Percentiles rank a stretch among this genome's conserved stretches.
Evolutionary conservation across 805 yeast genomes (phyloP).

Genomic region (Saturnispora quitensis): DNA sequence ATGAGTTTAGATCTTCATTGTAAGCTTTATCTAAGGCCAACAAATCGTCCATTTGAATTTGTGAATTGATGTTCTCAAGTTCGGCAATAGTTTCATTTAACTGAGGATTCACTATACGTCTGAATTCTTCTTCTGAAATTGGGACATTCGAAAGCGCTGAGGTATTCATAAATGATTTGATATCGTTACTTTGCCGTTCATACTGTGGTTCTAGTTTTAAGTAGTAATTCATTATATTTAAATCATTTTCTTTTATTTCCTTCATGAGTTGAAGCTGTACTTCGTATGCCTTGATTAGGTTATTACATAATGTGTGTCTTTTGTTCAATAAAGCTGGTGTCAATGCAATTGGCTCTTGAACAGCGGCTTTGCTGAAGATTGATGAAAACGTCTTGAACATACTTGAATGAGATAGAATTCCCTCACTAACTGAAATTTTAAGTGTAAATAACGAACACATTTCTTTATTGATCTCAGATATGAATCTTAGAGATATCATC

Average conservation of each 20-base stretch:
- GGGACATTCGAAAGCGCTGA: neutral
- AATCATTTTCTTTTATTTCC: neutral
- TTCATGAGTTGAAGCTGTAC: constrained; percentile 9
- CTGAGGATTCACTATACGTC: constrained; percentile 4
- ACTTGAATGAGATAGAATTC: neutral
- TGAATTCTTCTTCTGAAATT: constrained; percentile 7
- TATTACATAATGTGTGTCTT: constrained; percentile 7
- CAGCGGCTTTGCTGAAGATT: constrained; percentile 6
- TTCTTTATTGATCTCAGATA: neutral
- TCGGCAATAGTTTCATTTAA: constrained; percentile 10
- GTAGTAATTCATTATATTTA: constrained; percentile 9
- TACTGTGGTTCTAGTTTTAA: constrained; percentile 1
- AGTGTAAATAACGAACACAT: neutral
- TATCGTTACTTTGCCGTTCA: neutral
- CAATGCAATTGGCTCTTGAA: neutral
- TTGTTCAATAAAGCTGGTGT: constrained; percentile 11
- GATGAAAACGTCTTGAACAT: constrained; percentile 10
- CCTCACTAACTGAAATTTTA: neutral
- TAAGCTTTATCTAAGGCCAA: constrained; percentile 17
- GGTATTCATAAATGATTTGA: neutral
- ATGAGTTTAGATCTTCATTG: constrained; percentile 14
- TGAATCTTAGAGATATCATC: constrained; percentile 4
- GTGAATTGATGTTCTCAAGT: constrained; percentile 10
- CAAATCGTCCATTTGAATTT: constrained; percentile 12
- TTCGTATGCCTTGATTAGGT: constrained; percentile 7